Evolutionary conservation across 225 moss, liverwort and hornwort genomes (phyloP), one percentile per base, ranked within the genome.

Genomic region (Thuidium tamariscinum): DNA sequence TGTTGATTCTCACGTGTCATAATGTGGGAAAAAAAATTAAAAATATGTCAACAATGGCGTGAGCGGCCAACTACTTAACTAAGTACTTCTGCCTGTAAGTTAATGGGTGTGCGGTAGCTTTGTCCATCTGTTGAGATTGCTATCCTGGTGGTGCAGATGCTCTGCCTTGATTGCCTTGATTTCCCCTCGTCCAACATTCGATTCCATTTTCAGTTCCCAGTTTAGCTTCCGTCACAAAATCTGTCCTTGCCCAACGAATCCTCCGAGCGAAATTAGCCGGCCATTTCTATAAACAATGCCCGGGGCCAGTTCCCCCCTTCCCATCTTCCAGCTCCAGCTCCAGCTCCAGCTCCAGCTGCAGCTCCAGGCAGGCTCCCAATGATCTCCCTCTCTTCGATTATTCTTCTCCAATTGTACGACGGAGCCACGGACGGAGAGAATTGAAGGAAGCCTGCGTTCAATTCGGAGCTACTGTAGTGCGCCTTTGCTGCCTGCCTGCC

Each of bases 1-100:
- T 3, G 0, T 21, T 2, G 0, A 8, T n/a, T 22, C 14, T 14
- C 74, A 51, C 21, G 34, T 34, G 18, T n/a, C n/a, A n/a, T n/a
- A n/a, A n/a, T n/a, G n/a, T n/a, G n/a, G n/a, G n/a, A n/a, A n/a
- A n/a, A n/a, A n/a, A n/a, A n/a, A n/a, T n/a, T n/a, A n/a, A n/a
- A n/a, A n/a, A n/a, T n/a, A n/a, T n/a, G n/a, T n/a, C n/a, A n/a
- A n/a, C n/a, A n/a, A n/a, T n/a, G n/a, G n/a, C n/a, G n/a, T n/a
- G n/a, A n/a, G n/a, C n/a, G n/a, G n/a, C n/a, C n/a, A n/a, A n/a
- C n/a, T n/a, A n/a, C n/a, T n/a, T n/a, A n/a, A n/a, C n/a, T n/a
- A n/a, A n/a, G n/a, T n/a, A n/a, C n/a, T n/a, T n/a, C n/a, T n/a
- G n/a, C n/a, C n/a, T n/a, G n/a, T n/a, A n/a, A n/a, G n/a, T n/a